These are phyloP conservation scores for Hawksworthiomyces lignivorus DNA, from an alignment of 2,329 filamentous ascomycete genomes.

Conservation along the genomic window DNA sequence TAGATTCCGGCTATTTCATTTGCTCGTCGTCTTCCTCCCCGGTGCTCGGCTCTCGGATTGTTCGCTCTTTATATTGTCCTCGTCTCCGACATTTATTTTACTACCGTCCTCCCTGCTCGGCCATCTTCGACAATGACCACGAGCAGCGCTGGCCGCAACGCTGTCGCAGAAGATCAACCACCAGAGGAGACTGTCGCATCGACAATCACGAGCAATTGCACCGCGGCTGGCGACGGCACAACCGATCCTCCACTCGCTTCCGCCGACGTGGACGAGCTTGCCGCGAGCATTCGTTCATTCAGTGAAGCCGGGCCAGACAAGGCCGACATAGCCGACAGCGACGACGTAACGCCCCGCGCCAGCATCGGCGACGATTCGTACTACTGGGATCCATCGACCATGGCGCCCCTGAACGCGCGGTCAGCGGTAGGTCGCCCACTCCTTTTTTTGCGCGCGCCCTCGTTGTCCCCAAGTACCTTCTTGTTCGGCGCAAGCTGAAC, in stretches of 20 bases:
- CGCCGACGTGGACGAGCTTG: slow-evolving; percentile 6
- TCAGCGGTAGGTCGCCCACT: slow-evolving; percentile 50
- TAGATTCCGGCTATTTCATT: background rate
- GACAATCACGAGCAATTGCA: background rate
- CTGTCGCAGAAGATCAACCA: slow-evolving; percentile 3
- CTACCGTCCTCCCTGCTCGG: background rate
- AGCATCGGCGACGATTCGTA: slow-evolving; percentile 30
- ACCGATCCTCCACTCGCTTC: background rate
- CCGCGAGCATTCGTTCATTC: slow-evolving; percentile 6
- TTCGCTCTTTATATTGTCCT: background rate
- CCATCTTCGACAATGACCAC: slow-evolving; percentile 2
- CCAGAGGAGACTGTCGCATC: background rate
- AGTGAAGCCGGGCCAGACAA: background rate
- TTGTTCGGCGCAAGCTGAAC: too few relatives aligned
- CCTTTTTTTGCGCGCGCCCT: too few relatives aligned
- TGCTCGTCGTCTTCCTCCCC: background rate
- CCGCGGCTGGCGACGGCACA: background rate
- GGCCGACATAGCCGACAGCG: slow-evolving; percentile 13
- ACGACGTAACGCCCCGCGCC: background rate
- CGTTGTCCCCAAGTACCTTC: too few relatives aligned
- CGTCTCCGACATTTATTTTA: background rate
- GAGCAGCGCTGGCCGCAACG: slow-evolving; percentile 1
- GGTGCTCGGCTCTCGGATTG: background rate
- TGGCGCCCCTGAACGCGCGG: slow-evolving; percentile 47
- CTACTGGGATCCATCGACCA: slow-evolving; percentile 51